Evolutionary conservation across 2,329 filamentous ascomycete genomes (phyloP), one percentile per base, ranked within the genome.

Genomic region (Intubia oerlemansii): DNA sequence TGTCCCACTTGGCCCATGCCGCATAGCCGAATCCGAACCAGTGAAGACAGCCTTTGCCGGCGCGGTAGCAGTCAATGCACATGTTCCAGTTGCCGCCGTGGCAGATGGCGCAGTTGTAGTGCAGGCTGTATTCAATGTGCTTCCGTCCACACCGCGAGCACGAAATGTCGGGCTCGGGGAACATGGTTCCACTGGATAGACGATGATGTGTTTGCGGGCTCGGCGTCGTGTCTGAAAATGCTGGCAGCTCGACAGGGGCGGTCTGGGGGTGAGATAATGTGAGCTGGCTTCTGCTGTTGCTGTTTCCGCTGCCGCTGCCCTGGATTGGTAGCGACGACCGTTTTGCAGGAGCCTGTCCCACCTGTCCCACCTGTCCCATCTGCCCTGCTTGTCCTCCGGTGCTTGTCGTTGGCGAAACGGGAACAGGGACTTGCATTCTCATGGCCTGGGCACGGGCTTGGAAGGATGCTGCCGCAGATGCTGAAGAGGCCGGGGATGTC

Each of bases 21-120:
- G 64, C 62, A 39, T 74, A 61, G 4, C 79, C 79, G 45, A 93
- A 92, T 2, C 85, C 84, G 40, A 74, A 82, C 81, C 82, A 93
- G 44, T 88, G 67, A 12, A 68, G 57, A 45, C 85, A 95, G 9
- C 84, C 84, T 42, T 66, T 66, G 7, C 74, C 73, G 10, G 55
- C 46, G 17, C 80, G 70, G 46, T 90, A 93, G 52, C 85, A 95
- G 37, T 61, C 60, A 2, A 77, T 51, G 43, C 85, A 95, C 9
- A 93, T 56, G 44, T 84, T 75, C 57, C 74, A 91, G 26, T 66
- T 56, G 1, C 79, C 80, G 5, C 59, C 52, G 11, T 64, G 57
- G 47, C 85, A 93, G 28, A 58, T 56, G 3, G 52, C 48, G 48
- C 85, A 95, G 44, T 77, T 77, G 50, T 85, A 91, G 47, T 93